These are phyloP conservation scores for Acanthamoeba healyi DNA, from an alignment of 208 protist genomes.

Conservation along the genomic window DNA sequence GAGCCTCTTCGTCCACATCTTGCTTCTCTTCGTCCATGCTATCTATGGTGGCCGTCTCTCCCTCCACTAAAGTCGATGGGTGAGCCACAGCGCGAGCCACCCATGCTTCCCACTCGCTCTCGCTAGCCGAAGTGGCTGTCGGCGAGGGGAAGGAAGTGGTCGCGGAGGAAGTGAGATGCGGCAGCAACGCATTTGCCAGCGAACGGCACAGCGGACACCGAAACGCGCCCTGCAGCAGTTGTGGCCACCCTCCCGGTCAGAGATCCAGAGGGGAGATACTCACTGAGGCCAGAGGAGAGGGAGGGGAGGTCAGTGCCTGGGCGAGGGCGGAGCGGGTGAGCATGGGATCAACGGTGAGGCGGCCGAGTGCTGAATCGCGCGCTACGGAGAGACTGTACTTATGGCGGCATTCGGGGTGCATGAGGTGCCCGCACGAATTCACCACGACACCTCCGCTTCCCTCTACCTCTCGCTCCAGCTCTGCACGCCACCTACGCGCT, in stretches of 20 bases:
- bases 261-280: too few species aligned
- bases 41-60: background rate
- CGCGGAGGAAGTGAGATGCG: background rate
- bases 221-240: background rate
- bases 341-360: constrained; percentile 22
- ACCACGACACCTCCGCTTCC: background rate
- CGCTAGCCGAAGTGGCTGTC: background rate
- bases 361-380: background rate
- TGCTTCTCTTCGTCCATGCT: background rate
- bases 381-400: constrained; percentile 35
- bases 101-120: background rate
- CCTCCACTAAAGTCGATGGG: background rate
- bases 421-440: constrained; percentile 41
- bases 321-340: constrained; percentile 21
- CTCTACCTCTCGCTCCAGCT: constrained; percentile 13
- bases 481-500: background rate
- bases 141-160: background rate
- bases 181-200: background rate
- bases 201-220: constrained; percentile 47
- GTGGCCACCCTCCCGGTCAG: too few species aligned
- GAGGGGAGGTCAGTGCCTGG: background rate
- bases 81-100: background rate
- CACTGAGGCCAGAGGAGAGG: background rate
- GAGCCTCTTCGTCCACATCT: background rate
- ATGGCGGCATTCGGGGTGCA: constrained; percentile 60